phyloP scores from a whole-genome alignment of 192 early-diverging fungal genomes.

The Gigaspora rosea region DNA sequence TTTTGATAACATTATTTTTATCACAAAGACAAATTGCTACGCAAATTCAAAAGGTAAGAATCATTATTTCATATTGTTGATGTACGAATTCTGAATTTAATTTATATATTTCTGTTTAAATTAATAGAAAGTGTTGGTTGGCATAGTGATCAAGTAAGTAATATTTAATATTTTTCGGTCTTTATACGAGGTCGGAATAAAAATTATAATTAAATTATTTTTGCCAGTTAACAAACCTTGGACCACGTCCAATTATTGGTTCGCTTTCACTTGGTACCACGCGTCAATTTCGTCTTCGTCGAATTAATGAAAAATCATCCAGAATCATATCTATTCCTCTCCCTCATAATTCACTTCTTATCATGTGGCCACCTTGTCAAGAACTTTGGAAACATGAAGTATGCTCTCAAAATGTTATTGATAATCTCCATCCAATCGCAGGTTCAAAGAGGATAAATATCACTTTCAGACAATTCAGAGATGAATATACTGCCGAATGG shows the following conservation, averaged over 20 bases:
- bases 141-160: constrained; percentile 43
- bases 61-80: background rate
- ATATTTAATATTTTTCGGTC: background rate
- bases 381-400: constrained; percentile 44
- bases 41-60: constrained; percentile 38
- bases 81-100: background rate
- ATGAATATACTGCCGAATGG: constrained; percentile 39
- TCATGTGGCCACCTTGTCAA: constrained; percentile 46
- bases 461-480: constrained; percentile 41
- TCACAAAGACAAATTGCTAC: constrained; percentile 36
- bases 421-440: background rate
- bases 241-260: constrained; percentile 44
- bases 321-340: constrained; percentile 43
- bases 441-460: constrained; percentile 43
- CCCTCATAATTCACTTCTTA: constrained; percentile 46
- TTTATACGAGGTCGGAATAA: background rate
- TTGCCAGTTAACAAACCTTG: constrained; percentile 41
- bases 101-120: background rate
- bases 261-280: constrained; percentile 48
- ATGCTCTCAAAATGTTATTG: constrained; percentile 30
- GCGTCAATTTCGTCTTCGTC: constrained; percentile 46
- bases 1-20: too few species aligned
- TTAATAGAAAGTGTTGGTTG: constrained; percentile 43
- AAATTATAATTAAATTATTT: background rate
- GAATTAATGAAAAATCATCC: constrained; percentile 39